A percentile compares a stretch with the other conserved stretches of the same genome.
phyloP scores from a whole-genome alignment of 2,329 filamentous ascomycete genomes.

The Achaetomium macrosporum region DNA sequence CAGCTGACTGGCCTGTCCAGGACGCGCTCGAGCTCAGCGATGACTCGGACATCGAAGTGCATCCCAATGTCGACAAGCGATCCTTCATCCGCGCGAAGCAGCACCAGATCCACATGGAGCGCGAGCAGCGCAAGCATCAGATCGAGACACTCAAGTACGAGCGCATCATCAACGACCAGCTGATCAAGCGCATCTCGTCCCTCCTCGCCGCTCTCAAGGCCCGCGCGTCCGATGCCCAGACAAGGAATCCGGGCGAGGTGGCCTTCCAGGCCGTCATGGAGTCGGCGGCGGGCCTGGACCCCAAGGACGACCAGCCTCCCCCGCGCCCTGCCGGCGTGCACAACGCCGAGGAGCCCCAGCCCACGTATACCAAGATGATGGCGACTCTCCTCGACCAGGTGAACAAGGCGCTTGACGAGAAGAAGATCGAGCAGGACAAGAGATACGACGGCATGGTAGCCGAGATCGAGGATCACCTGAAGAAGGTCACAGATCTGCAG shows the following conservation, averaged over 20 bases:
- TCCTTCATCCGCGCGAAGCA: constrained; percentile 99
- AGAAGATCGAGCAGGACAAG: constrained; percentile 56
- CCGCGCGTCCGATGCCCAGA: constrained; percentile 63
- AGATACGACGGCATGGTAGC: constrained; percentile 70
- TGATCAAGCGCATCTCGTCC: constrained; percentile 75
- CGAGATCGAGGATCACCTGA: constrained; percentile 70
- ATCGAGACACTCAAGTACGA: constrained; percentile 93
- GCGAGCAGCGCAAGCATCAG: constrained; percentile 75
- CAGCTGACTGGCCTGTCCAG: constrained; percentile 35
- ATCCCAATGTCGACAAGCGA: constrained; percentile 96
- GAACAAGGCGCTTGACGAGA: constrained; percentile 75
- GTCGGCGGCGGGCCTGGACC: constrained; percentile 57
- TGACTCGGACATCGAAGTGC: constrained; percentile 96
- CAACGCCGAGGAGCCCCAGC: constrained; percentile 64
- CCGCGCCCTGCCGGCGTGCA: constrained; percentile 74
- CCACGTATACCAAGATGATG: constrained; percentile 96
- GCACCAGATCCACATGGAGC: constrained; percentile 90
- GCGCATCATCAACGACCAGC: constrained; percentile 83
- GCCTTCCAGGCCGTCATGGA: constrained; percentile 89
- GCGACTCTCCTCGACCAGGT: constrained; percentile 91
- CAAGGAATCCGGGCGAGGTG: constrained; percentile 66
- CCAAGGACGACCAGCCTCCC: constrained; percentile 69
- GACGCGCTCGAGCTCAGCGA: constrained; percentile 94
- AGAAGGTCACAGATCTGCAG: constrained; percentile 74
- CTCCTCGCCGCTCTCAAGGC: constrained; percentile 70